Base-by-base conservation (phyloP, 306 rosid species). In the Glycine latifolia region DNA sequence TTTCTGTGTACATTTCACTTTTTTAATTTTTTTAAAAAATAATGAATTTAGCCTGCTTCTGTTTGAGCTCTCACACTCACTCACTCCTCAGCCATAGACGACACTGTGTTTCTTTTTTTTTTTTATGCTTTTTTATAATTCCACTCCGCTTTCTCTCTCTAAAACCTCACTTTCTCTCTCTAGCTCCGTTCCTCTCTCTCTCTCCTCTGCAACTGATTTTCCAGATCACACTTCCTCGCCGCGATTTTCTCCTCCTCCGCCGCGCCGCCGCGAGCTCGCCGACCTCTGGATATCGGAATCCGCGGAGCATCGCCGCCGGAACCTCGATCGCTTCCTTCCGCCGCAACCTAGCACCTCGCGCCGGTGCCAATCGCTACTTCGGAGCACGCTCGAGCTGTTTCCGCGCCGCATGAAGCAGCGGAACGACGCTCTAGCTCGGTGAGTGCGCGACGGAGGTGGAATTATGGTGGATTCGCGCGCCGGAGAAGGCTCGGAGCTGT, bases 381-480 rank as follows among this genome's bases (percentile, higher is more conserved):
- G 31, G 67, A 72, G 75, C 47, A 26, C 70, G 47, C 79, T 56
- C 3, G n/a, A 60, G 43, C 35, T 10, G 63, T 8, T 16, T 13
- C 63, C 17, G 63, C 6, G 63, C 35, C 41, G 47, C 85, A 59
- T 54, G 68, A 72, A 77, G 84, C 77, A 83, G 71, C n/a, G 62
- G 82, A 72, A 85, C 78, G 81, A 7, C 76, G 77, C 59, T 72
- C 52, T 71, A 86, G 49, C 54, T 10, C 65, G 37, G 79, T 53
- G 78, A 49, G 65, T 81, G 79, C 69, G 31, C 60, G 86, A 73
- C 75, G 86, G 78, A 85, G 86, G 79, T 61, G 76, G 79, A 79
- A 73, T 83, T 83, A 90, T 90, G 98, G 82, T 84, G 83, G 97
- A 89, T 89, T 90, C 80, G 77, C 11, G 86, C 14, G 75, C 65